Conservation (phyloP, 805 yeast genomes). For the Starmerella riodocensis region DNA sequence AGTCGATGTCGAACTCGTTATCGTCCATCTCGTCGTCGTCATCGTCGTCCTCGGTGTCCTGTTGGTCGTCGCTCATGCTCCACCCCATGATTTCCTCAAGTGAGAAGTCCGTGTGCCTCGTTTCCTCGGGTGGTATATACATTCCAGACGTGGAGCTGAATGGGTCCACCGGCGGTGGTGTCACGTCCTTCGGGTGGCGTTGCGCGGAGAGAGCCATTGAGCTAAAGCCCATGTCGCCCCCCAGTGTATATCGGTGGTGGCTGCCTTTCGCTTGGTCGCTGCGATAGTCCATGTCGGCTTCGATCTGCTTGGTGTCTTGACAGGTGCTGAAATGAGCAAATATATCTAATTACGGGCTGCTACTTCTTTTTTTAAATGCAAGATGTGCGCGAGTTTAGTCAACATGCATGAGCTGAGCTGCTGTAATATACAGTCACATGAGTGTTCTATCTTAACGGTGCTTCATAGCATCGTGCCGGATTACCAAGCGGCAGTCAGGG, state of each 20-base stretch:
- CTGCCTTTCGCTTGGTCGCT: not conserved
- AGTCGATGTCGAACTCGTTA: constrained; percentile 17
- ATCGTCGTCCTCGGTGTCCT: constrained; percentile 20
- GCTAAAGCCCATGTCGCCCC: not conserved
- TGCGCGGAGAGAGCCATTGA: not conserved
- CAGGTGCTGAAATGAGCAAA: too few species aligned
- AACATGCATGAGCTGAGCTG: constrained; percentile 3
- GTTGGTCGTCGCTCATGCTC: constrained; percentile 18
- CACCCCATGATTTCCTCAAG: constrained; percentile 16
- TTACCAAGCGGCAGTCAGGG: not conserved
- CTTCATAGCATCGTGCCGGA: not conserved
- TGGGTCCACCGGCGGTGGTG: constrained; percentile 14
- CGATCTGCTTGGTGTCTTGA: too few species aligned
- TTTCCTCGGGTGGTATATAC: constrained; percentile 19
- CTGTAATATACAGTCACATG: not conserved
- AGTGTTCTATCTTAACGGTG: not conserved
- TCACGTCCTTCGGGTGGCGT: constrained; percentile 11
- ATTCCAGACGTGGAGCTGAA: constrained; percentile 13
- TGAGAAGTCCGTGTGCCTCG: constrained; percentile 4
- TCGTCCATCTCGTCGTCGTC: constrained; percentile 21
- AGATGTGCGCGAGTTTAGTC: constrained; percentile 7
- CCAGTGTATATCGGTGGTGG: not conserved
- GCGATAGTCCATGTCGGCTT: not conserved
- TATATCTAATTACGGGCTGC: too few species aligned
- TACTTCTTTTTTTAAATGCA: not conserved